Percentiles rank a stretch among this genome's conserved stretches.
phyloP scores from a whole-genome alignment of 805 yeast genomes.

The Kodamaea restingae region DNA sequence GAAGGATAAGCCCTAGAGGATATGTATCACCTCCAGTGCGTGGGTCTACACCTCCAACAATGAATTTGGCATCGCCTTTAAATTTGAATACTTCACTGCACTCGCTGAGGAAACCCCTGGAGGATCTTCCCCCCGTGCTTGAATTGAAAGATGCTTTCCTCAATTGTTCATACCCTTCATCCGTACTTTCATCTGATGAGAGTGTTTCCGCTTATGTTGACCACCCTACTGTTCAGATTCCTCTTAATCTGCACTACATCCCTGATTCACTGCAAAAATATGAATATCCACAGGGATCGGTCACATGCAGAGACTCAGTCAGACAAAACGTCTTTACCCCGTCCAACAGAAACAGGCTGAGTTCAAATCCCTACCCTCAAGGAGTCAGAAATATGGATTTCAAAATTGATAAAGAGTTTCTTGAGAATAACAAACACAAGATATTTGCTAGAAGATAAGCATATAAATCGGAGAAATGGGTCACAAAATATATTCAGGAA shows the following conservation, averaged over 20 bases:
- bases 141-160: background rate
- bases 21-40: background rate
- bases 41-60: background rate
- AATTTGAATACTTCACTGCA: background rate
- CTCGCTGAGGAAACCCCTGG: background rate
- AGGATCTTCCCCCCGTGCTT: background rate
- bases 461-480: too few relatives aligned
- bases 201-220: background rate
- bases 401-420: conserved; percentile 8
- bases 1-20: background rate
- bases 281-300: conserved; percentile 1
- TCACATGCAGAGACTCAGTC: background rate
- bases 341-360: background rate
- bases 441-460: conserved; percentile 6
- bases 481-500: too few relatives aligned
- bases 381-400: conserved; percentile 1
- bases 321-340: background rate
- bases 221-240: background rate
- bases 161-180: background rate
- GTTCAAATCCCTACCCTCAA: conserved; percentile 1
- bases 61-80: background rate
- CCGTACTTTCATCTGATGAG: background rate
- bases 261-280: conserved; percentile 2
- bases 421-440: conserved; percentile 10
- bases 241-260: conserved; percentile 3